These are phyloP conservation scores for Dendrostoma leiphaemia DNA, from an alignment of 2,329 filamentous ascomycete genomes.

Conservation along the genomic window DNA sequence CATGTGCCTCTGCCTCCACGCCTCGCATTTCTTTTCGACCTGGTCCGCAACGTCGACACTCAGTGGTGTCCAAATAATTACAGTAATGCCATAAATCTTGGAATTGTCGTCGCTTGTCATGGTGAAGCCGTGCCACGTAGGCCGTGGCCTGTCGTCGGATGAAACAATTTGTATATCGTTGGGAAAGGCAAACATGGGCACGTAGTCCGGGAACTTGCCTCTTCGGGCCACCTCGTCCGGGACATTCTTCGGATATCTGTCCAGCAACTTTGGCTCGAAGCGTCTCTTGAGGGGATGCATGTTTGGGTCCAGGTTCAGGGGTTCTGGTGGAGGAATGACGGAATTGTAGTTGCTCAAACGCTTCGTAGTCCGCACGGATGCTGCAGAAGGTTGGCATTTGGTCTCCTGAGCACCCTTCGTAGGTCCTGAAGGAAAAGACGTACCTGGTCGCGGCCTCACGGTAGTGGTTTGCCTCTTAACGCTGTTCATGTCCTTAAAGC, in stretches of 20 bases:
- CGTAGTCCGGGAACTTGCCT: constrained; percentile 91
- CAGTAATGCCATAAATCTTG: constrained; percentile 86
- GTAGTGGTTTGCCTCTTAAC: constrained; percentile 80
- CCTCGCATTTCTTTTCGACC: constrained; percentile 77
- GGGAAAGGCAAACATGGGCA: constrained; percentile 98
- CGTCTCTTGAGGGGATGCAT: constrained; percentile 94
- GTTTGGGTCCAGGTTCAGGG: constrained; percentile 81
- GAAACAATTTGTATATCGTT: constrained; percentile 98
- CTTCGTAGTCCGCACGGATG: constrained; percentile 73
- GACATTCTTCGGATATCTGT: constrained; percentile 85
- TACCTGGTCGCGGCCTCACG: constrained; percentile 73
- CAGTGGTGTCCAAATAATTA: constrained; percentile 90
- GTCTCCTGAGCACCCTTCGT: constrained; percentile 22
- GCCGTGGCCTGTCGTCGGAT: constrained; percentile 85
- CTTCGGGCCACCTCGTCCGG: constrained; percentile 76
- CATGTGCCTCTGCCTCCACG: constrained; percentile 84
- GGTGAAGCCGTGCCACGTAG: constrained; percentile 98
- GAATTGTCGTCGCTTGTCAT: constrained; percentile 95
- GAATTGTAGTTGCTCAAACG: constrained; percentile 97
- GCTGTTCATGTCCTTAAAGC: constrained; percentile 93
- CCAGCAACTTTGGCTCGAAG: constrained; percentile 94
- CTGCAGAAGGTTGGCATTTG: constrained; percentile 37
- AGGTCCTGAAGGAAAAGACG: constrained; percentile 35
- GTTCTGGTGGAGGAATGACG: constrained; percentile 90
- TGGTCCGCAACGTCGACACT: constrained; percentile 79